Conservation (phyloP, 257 asterid genomes). For the Datura wrightii region DNA sequence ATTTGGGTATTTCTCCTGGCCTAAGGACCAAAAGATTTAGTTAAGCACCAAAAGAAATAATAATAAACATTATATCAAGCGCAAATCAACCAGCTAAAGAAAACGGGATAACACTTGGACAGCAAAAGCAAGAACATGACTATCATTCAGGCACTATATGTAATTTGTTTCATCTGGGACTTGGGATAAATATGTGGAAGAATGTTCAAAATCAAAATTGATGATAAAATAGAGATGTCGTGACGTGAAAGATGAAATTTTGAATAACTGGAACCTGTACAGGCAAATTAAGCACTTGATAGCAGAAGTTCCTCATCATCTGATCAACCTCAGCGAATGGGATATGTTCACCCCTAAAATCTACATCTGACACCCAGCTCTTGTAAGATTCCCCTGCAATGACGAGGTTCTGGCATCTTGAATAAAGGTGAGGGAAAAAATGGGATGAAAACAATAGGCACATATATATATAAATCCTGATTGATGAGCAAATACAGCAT, state of each 20-base stretch:
- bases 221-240: too few relatives aligned
- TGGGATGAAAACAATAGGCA: not conserved
- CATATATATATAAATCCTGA: too few relatives aligned
- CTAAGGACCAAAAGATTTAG: too few relatives aligned
- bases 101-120: constrained; percentile 24
- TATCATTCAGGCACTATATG: constrained; percentile 11
- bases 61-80: not conserved
- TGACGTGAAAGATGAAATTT: too few relatives aligned
- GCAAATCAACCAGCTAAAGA: constrained; percentile 4
- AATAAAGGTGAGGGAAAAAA: not conserved
- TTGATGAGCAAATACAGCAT: not conserved
- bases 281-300: too few relatives aligned
- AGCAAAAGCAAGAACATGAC: constrained; percentile 20
- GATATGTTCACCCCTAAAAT: not conserved
- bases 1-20: too few relatives aligned
- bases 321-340: too few relatives aligned
- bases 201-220: too few relatives aligned
- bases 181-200: too few relatives aligned
- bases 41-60: constrained; percentile 26
- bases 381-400: constrained; percentile 15
- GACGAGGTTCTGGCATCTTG: not conserved
- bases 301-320: too few relatives aligned
- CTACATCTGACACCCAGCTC: constrained; percentile 18
- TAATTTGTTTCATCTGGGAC: too few relatives aligned
- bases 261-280: too few relatives aligned